Percentiles rank a stretch among this genome's conserved stretches.
Evolutionary conservation across 2,329 filamentous ascomycete species (phyloP).

Genomic region (Corinectria fuckeliana): DNA sequence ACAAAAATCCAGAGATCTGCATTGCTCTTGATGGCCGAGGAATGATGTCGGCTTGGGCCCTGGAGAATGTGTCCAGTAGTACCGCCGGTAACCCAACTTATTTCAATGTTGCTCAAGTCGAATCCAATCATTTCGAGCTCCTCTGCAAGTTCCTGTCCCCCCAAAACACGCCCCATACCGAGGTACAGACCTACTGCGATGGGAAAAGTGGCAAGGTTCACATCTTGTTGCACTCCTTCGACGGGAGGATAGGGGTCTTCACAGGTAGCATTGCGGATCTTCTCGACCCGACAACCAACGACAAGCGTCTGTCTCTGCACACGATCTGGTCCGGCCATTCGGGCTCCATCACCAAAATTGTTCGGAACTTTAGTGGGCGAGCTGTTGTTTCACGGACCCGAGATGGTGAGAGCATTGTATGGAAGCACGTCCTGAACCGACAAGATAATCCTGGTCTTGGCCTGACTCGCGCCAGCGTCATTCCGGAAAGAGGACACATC

Average conservation of each 20-base stretch:
- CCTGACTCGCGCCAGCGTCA: slow-evolving; percentile 70
- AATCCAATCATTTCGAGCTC: slow-evolving; percentile 60
- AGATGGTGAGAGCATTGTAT: slow-evolving; percentile 80
- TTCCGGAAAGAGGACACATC: slow-evolving; percentile 73
- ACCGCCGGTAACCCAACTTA: slow-evolving; percentile 69
- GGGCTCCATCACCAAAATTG: slow-evolving; percentile 80
- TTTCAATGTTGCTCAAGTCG: slow-evolving; percentile 86
- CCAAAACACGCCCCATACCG: slow-evolving; percentile 57
- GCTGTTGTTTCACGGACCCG: slow-evolving; percentile 83
- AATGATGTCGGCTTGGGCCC: slow-evolving; percentile 88
- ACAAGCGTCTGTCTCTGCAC: slow-evolving; percentile 65
- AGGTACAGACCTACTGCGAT: slow-evolving; percentile 77
- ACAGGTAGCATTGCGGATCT: slow-evolving; percentile 79
- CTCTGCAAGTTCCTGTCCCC: slow-evolving; percentile 43
- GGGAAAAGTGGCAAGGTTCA: slow-evolving; percentile 68
- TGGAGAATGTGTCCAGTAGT: slow-evolving; percentile 84
- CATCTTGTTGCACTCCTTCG: slow-evolving; percentile 82
- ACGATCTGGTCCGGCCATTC: slow-evolving; percentile 86
- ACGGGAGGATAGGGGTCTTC: slow-evolving; percentile 84
- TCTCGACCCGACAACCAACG: slow-evolving; percentile 73
- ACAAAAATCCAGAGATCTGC: slow-evolving; percentile 85
- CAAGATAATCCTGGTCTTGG: slow-evolving; percentile 48
- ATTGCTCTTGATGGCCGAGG: slow-evolving; percentile 84
- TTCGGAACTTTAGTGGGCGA: slow-evolving; percentile 81
- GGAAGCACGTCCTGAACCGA: slow-evolving; percentile 68